Conservation (phyloP, 106 monocot species). For the Vanilla planifolia region DNA sequence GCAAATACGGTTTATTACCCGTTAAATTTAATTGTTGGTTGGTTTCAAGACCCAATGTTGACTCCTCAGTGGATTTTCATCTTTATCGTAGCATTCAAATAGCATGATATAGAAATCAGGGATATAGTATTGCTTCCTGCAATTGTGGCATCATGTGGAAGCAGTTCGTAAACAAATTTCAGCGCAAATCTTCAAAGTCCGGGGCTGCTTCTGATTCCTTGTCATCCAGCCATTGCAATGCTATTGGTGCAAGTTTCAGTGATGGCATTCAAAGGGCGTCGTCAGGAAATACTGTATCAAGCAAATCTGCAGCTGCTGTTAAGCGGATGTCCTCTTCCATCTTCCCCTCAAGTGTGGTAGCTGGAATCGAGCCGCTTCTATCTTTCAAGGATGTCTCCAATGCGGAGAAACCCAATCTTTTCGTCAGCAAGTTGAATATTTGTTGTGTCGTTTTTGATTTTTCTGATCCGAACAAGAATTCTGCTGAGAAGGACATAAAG, state of each 20-base stretch:
- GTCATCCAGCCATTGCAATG: constrained; percentile 9
- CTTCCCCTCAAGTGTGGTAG: constrained; percentile 67
- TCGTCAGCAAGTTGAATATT: constrained; percentile 68
- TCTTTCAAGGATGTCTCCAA: constrained; percentile 69
- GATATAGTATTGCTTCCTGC: background rate
- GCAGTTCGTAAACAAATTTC: constrained; percentile 70
- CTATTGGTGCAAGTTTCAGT: constrained; percentile 13
- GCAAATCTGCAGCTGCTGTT: constrained; percentile 15
- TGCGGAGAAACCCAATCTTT: constrained; percentile 54
- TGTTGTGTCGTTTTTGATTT: constrained; percentile 76
- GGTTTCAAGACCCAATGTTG: background rate
- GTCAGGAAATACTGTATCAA: constrained; percentile 18
- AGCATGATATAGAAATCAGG: constrained; percentile 4
- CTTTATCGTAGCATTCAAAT: background rate
- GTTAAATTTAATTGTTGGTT: background rate
- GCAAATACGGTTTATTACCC: background rate
- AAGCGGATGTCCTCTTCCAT: constrained; percentile 76
- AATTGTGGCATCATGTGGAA: constrained; percentile 63
- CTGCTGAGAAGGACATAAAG: constrained; percentile 72
- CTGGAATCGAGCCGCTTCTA: constrained; percentile 69
- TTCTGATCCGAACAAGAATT: constrained; percentile 53
- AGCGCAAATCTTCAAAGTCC: constrained; percentile 45
- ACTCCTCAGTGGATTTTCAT: background rate
- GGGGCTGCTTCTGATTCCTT: constrained; percentile 17
- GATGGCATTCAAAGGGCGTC: constrained; percentile 17